phyloP scores from a whole-genome alignment of 2,329 filamentous ascomycete genomes.

The Pseudogymnoascus sp. region DNA sequence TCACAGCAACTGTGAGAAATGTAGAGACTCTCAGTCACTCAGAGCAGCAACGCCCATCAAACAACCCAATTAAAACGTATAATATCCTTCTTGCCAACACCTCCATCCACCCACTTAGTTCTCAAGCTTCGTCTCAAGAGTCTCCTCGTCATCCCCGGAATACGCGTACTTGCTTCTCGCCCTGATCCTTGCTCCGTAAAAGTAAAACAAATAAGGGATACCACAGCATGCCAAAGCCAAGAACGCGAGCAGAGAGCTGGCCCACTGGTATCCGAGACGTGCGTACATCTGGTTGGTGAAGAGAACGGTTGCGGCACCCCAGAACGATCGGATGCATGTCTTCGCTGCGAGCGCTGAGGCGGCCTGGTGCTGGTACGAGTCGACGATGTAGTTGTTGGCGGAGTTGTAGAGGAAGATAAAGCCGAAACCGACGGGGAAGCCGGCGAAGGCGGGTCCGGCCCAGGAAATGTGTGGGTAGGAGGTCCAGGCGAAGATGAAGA shows the following conservation, averaged over 20 bases:
- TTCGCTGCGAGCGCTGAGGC: constrained; percentile 76
- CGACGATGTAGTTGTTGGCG: constrained; percentile 51
- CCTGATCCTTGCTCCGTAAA: constrained; percentile 64
- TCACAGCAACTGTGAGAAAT: neutral
- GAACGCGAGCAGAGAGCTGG: constrained; percentile 63
- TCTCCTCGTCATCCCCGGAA: constrained; percentile 45
- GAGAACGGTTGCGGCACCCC: constrained; percentile 69
- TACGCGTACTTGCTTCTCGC: constrained; percentile 67
- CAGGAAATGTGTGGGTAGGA: constrained; percentile 49
- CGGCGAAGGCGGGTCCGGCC: constrained; percentile 51
- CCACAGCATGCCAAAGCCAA: constrained; percentile 69
- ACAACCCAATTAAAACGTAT: neutral
- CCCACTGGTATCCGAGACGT: constrained; percentile 68
- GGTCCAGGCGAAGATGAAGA: constrained; percentile 63
- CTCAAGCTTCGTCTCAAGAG: neutral
- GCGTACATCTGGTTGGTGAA: constrained; percentile 79
- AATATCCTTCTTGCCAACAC: neutral
- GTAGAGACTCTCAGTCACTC: neutral
- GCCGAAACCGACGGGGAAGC: constrained; percentile 53
- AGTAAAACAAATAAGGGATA: constrained; percentile 79
- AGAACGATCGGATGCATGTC: constrained; percentile 71
- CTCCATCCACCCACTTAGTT: neutral
- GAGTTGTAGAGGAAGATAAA: constrained; percentile 60
- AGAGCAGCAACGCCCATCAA: neutral
- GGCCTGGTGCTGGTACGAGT: constrained; percentile 65